Percentiles rank a stretch among this genome's conserved stretches.
These are phyloP conservation scores for Diospyros kaki DNA, from an alignment of 148 eudicot genomes.

Conservation along the genomic window DNA sequence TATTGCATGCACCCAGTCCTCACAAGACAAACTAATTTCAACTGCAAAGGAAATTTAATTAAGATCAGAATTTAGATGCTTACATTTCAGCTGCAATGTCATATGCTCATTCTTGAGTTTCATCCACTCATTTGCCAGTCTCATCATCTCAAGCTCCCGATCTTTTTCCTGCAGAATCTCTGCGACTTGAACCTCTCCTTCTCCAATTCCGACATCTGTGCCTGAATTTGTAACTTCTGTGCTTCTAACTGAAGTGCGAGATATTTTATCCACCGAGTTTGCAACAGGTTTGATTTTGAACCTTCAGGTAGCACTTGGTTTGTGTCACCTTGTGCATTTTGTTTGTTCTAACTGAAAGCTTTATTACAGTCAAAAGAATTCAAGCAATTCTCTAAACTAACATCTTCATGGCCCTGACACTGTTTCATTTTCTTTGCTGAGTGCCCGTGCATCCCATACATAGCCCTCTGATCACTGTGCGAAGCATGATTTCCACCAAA, in stretches of 20 bases:
- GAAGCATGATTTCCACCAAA: constrained; percentile 33
- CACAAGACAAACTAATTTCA: background rate
- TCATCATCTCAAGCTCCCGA: constrained; percentile 54
- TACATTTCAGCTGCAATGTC: constrained; percentile 64
- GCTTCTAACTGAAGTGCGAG: constrained; percentile 51
- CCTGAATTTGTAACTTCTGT: constrained; percentile 55
- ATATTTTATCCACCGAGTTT: constrained; percentile 40
- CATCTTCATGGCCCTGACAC: constrained; percentile 38
- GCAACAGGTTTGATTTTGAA: constrained; percentile 28
- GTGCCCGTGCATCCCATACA: constrained; percentile 22
- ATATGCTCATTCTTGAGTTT: constrained; percentile 68
- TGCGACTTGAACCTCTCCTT: constrained; percentile 74
- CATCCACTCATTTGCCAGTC: constrained; percentile 69
- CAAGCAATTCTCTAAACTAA: constrained; percentile 30
- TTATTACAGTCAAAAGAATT: constrained; percentile 37
- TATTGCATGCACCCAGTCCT: background rate
- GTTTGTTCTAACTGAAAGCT: constrained; percentile 28
- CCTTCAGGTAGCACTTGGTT: constrained; percentile 34
- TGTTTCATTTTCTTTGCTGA: constrained; percentile 51
- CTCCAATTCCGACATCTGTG: constrained; percentile 62
- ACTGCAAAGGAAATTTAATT: background rate
- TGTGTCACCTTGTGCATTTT: constrained; percentile 28
- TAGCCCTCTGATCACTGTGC: constrained; percentile 22
- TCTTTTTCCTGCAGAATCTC: constrained; percentile 63
- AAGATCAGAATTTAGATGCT: constrained; percentile 38